These are phyloP conservation scores for Russula emetica DNA, from an alignment of 768 basidiomycete genomes.

Conservation along the genomic window DNA sequence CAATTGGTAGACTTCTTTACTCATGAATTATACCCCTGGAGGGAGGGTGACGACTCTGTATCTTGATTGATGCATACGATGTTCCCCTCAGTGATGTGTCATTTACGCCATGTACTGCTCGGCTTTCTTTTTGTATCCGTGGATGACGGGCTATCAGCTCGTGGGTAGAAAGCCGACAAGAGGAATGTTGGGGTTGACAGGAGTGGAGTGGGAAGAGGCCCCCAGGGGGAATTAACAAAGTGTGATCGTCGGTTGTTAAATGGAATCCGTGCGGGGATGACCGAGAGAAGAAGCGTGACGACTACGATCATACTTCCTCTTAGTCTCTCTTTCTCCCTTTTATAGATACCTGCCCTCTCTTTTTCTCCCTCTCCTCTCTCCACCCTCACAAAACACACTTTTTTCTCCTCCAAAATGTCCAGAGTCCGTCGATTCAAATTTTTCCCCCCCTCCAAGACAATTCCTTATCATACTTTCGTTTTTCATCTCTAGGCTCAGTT, in stretches of 20 bases:
- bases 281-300: background rate
- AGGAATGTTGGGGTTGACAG: background rate
- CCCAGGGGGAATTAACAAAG: background rate
- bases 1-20: background rate
- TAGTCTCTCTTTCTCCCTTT: background rate
- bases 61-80: background rate
- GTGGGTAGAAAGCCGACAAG: background rate
- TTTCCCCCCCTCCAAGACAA: background rate
- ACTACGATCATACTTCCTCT: background rate
- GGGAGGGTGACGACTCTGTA: background rate
- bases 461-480: background rate
- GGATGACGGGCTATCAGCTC: too few species aligned
- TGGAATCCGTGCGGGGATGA: background rate
- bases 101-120: background rate
- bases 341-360: background rate
- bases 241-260: background rate
- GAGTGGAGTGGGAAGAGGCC: too few species aligned
- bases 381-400: background rate
- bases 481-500: constrained; percentile 65
- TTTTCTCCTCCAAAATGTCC: constrained; percentile 32
- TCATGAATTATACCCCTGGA: background rate
- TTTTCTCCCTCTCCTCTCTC: background rate
- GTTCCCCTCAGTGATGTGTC: background rate
- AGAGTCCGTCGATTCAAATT: constrained; percentile 33
- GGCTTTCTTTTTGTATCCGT: too few species aligned